These are phyloP conservation scores for Sutorius australiensis DNA, from an alignment of 768 basidiomycete species.

Conservation along the genomic window DNA sequence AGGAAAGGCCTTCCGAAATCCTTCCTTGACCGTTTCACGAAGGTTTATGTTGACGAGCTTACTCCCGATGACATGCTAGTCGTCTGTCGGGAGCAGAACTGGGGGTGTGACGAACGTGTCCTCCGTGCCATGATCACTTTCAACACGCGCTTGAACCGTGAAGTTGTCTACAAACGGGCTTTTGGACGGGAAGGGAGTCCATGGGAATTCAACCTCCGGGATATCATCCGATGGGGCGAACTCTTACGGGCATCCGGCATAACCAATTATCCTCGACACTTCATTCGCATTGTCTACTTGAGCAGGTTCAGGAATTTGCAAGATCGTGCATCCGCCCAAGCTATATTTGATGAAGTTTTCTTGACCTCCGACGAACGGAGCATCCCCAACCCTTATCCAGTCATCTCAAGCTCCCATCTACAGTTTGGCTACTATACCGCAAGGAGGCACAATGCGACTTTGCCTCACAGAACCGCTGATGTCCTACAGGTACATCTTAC, in stretches of 20 bases:
- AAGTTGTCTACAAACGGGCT: constrained; percentile 55
- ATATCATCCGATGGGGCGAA: constrained; percentile 84
- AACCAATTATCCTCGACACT: constrained; percentile 51
- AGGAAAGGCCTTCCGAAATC: constrained; percentile 97
- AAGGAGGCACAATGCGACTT: constrained; percentile 30
- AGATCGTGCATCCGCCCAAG: constrained; percentile 56
- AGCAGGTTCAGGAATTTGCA: constrained; percentile 75
- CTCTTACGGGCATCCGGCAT: constrained; percentile 39
- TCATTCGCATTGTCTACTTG: constrained; percentile 72
- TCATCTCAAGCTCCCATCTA: constrained; percentile 42
- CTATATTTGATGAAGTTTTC: constrained; percentile 56
- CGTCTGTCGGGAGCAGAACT: constrained; percentile 75
- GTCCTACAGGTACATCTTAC: constrained; percentile 61
- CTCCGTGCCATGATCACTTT: constrained; percentile 78
- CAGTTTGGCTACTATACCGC: constrained; percentile 64
- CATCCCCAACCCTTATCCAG: constrained; percentile 35
- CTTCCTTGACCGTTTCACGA: constrained; percentile 97
- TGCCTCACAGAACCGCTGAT: constrained; percentile 41
- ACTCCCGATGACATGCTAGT: constrained; percentile 69
- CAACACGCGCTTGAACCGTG: constrained; percentile 67
- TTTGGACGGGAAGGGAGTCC: constrained; percentile 83
- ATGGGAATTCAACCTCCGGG: constrained; percentile 98
- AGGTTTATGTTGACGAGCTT: constrained; percentile 89
- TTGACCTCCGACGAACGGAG: constrained; percentile 31
- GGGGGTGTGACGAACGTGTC: constrained; percentile 47